phyloP scores from a whole-genome alignment of 768 basidiomycete genomes.

The Daedaleopsis sinensis region DNA sequence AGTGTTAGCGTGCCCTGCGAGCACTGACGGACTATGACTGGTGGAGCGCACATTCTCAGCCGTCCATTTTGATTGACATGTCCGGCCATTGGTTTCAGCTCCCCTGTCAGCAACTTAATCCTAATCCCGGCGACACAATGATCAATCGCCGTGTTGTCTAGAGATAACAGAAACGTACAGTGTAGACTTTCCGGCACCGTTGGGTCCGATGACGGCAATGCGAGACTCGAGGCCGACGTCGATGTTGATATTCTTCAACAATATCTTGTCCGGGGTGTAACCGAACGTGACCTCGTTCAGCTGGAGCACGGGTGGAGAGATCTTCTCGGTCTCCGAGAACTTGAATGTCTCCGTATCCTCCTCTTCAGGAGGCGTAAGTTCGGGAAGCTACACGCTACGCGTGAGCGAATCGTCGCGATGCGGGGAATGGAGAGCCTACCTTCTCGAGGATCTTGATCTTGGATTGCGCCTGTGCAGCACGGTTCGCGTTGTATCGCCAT shows the following conservation, averaged over 20 bases:
- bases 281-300: constrained; percentile 91
- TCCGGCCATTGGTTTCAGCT: constrained; percentile 72
- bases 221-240: constrained; percentile 94
- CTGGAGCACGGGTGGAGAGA: constrained; percentile 93
- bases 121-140: constrained; percentile 41
- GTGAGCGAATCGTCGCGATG: background rate
- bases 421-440: constrained; percentile 35
- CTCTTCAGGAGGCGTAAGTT: constrained; percentile 88
- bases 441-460: constrained; percentile 77
- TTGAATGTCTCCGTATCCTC: constrained; percentile 95
- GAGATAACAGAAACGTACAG: constrained; percentile 49
- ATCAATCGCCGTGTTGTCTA: background rate
- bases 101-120: constrained; percentile 90
- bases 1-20: constrained; percentile 5
- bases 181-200: constrained; percentile 96
- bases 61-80: constrained; percentile 91
- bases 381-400: constrained; percentile 67
- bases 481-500: constrained; percentile 97
- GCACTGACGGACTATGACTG: background rate
- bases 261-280: constrained; percentile 74
- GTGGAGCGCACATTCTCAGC: constrained; percentile 70
- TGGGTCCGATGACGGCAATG: constrained; percentile 93
- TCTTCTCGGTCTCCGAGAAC: constrained; percentile 97
- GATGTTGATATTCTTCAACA: constrained; percentile 81
- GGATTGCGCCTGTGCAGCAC: constrained; percentile 55